Evolutionary conservation across 2,329 filamentous ascomycete species (phyloP).

Genomic region (Dothideomycetes sp.): DNA sequence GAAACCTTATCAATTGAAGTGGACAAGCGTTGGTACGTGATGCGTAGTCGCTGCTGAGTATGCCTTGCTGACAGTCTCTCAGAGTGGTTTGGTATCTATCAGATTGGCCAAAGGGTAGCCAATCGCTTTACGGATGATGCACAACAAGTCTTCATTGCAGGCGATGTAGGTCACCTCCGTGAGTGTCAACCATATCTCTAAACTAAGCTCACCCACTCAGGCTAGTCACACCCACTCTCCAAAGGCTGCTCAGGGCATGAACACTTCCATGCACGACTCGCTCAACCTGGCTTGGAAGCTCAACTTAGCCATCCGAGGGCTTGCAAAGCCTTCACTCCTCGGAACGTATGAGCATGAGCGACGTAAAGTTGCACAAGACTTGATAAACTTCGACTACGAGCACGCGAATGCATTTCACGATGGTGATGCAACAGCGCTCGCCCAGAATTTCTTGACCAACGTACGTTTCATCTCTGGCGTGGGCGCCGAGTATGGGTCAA

Average conservation of each 20-base stretch:
- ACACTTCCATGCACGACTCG: slow-evolving; percentile 33
- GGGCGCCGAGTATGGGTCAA: slow-evolving; percentile 55
- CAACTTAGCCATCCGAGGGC: slow-evolving; percentile 26
- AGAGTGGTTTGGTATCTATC: slow-evolving; percentile 42
- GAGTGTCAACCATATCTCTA: neutral
- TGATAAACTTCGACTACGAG: slow-evolving; percentile 35
- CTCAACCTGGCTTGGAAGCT: slow-evolving; percentile 35
- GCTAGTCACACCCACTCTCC: slow-evolving; percentile 31
- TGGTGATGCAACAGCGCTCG: slow-evolving; percentile 52
- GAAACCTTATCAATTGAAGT: slow-evolving; percentile 33
- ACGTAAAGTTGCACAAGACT: slow-evolving; percentile 31
- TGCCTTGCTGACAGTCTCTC: slow-evolving; percentile 3
- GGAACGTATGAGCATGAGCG: slow-evolving; percentile 30
- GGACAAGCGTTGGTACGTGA: slow-evolving; percentile 28
- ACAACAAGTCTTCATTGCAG: slow-evolving; percentile 36
- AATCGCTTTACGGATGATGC: slow-evolving; percentile 32
- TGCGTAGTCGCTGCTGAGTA: neutral
- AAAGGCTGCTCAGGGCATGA: slow-evolving; percentile 34
- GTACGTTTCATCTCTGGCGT: slow-evolving; percentile 64
- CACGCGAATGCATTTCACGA: slow-evolving; percentile 43
- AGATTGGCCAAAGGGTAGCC: slow-evolving; percentile 38
- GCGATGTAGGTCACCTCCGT: slow-evolving; percentile 26
- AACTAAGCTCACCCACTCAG: slow-evolving; percentile 5
- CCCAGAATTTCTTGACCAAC: slow-evolving; percentile 59
- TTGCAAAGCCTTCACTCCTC: slow-evolving; percentile 27